Base-by-base conservation (phyloP, 2,329 filamentous ascomycete genomes). In the Lomentospora prolificans region DNA sequence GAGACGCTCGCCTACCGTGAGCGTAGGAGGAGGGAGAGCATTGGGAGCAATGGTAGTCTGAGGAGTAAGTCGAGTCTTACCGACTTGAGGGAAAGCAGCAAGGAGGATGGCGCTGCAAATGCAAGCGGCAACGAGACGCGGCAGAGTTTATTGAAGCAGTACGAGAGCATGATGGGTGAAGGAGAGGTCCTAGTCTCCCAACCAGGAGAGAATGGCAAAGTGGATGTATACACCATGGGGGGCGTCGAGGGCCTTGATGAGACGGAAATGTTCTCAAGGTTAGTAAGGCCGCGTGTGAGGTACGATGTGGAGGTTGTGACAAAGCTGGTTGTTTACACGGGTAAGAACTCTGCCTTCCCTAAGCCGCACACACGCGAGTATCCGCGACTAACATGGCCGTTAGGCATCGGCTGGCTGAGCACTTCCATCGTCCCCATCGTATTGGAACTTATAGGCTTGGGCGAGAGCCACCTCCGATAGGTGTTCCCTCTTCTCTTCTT, bases 301-400 rank as follows among this genome's bases (percentile, higher is more conserved):
- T 99, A 97, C 66, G 94, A 99, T 70, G 92, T 97, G n/a, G 94
- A 99, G 70, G 92, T 99, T 39, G 87, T 99, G 36, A 97, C 94
- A 4, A 97, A 96, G 72, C 71, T 99, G 58, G 87, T 99, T 63
- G 90, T 99, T 24, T 99, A 99, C 73, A 81, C 87, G 58, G 94
- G 92, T 90, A 73, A 70, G 84, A 24, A 72, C 14, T 46, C 30
- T 10, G 24, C 17, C 6, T n/a, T 27, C 22, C 19, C 25, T 3
- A 3, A 7, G 10, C 48, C 30, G 30, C 6, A 6, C 12, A 12
- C 6, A 33, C 30, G 30, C 12, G 12, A 33, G 30, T 60, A 63
- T 46, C 57, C 55, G 50, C 57, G 41, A 59, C 61, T 31, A 33
- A n/a, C 10, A 33, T 19, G 4, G 19, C 2, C 3, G 50, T 31